Evolutionary conservation across 345 rosid genomes (phyloP), one percentile per base, ranked within the genome.

Genomic region (Gynandropsis gynandra): DNA sequence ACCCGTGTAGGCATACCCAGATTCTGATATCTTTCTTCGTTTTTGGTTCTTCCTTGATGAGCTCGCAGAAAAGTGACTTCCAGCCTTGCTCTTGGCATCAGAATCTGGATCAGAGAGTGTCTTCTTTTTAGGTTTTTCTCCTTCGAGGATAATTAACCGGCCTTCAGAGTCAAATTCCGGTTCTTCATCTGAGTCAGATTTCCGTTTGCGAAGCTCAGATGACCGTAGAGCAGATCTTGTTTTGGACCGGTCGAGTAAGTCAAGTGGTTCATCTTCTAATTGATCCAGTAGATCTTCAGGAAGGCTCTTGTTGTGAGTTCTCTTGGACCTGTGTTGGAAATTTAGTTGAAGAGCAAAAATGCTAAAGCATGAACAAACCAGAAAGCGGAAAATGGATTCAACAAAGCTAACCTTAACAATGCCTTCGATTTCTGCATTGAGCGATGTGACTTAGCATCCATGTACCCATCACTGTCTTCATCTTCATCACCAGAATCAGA

Each of bases 1-100:
- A 14, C 98, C 98, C 1, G 88, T 92, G 75, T 85, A 81, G 9
- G 97, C 80, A 78, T 93, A 81, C 44, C 97, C 97, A 8, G 82
- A 65, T 10, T 75, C 93, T 0, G 93, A 74, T 27, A 76, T 85
- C 65, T 76, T 92, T 46, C 69, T 68, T 13, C 85, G 78, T 72
- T 87, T 92, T 45, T 75, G 89, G 52, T 58, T 64, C 63, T 71
- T 82, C 69, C 42, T 76, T 15, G 89, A 73, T 10, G 94, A 59
- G 64, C 42, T 59, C 12, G 1, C 56, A 6, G 93, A 77, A 55
- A 52, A 43, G 14, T 49, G 56, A 69, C 89, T 79, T 2, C 68
- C 72, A 5, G 61, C 70, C 72, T 83, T 79, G 64, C 92, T 79
- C 73, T 73, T 82, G 10, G 56, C 68, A 64, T 86, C 89, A 0